Evolutionary conservation across 306 rosid genomes (phyloP).

Genomic region (Argentina anserina): DNA sequence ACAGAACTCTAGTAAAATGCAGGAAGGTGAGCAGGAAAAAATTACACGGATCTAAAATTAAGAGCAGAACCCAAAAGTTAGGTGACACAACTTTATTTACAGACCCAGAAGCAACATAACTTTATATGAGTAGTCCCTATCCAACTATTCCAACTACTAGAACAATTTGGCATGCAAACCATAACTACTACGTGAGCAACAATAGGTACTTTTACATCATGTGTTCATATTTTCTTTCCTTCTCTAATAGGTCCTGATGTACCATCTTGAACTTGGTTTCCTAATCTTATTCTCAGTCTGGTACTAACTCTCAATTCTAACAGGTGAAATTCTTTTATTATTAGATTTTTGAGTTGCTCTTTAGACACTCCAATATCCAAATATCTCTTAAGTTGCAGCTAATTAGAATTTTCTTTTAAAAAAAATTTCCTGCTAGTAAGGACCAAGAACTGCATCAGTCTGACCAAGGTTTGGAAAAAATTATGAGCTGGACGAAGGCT

Average conservation of each 20-base stretch:
- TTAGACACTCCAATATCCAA: slow-evolving; percentile 1
- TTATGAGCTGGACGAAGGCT: background rate
- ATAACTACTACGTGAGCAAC: background rate
- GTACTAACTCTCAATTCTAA: background rate
- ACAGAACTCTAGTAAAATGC: background rate
- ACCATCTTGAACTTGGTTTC: background rate
- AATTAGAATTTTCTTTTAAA: background rate
- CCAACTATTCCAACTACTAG: background rate
- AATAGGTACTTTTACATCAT: background rate
- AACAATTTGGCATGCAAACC: background rate
- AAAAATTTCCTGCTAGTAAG: background rate
- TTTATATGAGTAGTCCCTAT: background rate
- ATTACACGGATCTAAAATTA: background rate
- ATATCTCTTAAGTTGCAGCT: background rate
- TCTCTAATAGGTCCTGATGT: background rate
- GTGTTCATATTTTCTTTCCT: background rate
- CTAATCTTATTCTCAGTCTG: background rate
- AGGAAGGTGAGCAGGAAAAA: background rate
- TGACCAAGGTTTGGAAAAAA: background rate
- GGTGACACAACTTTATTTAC: background rate
- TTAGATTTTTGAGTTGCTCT: background rate
- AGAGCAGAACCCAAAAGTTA: background rate
- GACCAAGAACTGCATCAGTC: background rate
- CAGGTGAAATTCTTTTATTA: background rate
- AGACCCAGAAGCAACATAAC: background rate